phyloP scores from a whole-genome alignment of 192 early-diverging fungal species.

The Podila epicladia region DNA sequence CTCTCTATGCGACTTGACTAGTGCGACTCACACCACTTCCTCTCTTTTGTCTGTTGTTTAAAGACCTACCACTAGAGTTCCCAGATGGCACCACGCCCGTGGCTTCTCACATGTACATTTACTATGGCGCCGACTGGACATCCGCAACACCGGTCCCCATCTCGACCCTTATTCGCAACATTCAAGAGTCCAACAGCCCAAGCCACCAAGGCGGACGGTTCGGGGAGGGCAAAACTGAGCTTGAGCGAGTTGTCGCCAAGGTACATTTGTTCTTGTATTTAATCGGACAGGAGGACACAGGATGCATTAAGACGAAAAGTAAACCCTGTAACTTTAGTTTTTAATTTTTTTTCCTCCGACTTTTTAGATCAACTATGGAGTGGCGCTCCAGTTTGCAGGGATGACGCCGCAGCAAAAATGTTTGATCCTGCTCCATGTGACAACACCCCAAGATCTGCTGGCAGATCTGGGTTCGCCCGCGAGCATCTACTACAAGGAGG shows the following conservation, averaged over 20 bases:
- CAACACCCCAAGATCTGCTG: conserved; percentile 75
- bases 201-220: conserved; percentile 35
- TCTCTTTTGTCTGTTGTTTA: neutral
- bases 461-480: conserved; percentile 74
- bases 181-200: conserved; percentile 45
- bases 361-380: conserved; percentile 53
- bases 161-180: conserved; percentile 28
- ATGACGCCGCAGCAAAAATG: conserved; percentile 30
- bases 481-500: conserved; percentile 70
- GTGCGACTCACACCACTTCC: neutral
- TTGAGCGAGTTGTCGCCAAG: conserved; percentile 60
- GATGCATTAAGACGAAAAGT: too few relatives aligned
- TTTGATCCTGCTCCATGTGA: conserved; percentile 57
- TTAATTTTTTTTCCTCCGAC: neutral
- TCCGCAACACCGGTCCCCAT: conserved; percentile 52
- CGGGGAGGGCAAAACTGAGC: conserved; percentile 52
- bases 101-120: conserved; percentile 68
- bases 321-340: neutral
- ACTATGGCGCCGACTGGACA: conserved; percentile 63
- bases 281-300: too few relatives aligned
- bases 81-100: conserved; percentile 82
- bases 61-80: conserved; percentile 75
- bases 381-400: conserved; percentile 50
- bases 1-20: neutral
- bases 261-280: conserved; percentile 31